Base-by-base conservation (phyloP, 805 yeast species). In the Yamadazyma akitaensis region DNA sequence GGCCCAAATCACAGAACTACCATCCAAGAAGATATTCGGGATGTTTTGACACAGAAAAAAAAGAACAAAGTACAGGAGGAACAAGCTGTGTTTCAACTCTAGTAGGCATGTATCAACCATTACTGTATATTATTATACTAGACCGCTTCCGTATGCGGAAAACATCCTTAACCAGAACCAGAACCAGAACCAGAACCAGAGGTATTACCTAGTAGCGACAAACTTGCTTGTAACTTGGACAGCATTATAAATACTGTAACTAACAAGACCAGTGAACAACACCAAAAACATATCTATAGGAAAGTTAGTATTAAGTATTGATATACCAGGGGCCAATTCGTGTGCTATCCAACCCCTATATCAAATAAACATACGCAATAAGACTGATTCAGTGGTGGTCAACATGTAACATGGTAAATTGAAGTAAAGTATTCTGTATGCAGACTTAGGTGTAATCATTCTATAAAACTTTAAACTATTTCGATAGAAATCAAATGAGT, bases 401-500 rank as follows among this genome's bases (percentile, higher is more conserved):
- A 76, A 65, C 80, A 76, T 76, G 59, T 62, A 68, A 51, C 68
- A 69, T 12, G 81, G 81, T 48, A 76, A 67, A 51, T 68, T 68
- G 60, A 66, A 66, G 60, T 69, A 75, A 60, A 75, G 73, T 41
- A 59, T 45, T 17, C 56, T 46, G 46, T 58, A 61, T 5, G 46
- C 44, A 16, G 46, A 31, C 34, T 42, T 50, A 3, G 53, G 51
- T 8, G 48, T 44, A 37, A 51, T 47, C 46, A 43, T 48, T n/a
- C 39, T 35, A 35, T 42, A 39, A 14, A 25, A 21, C 13, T 28
- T 25, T 16, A 19, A n/a, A 3, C 7, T 14, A 25, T 13, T 12
- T 26, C 17, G 18, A 21, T 10, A 26, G 10, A 19, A 11, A 38
- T 24, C 26, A 28, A 38, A 38, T 19, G 39, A 21, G 7, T 21